Evolutionary conservation across 2,329 filamentous ascomycete species (phyloP), one percentile per base, ranked within the genome.

Genomic region (Endoconidiophora laricicola): DNA sequence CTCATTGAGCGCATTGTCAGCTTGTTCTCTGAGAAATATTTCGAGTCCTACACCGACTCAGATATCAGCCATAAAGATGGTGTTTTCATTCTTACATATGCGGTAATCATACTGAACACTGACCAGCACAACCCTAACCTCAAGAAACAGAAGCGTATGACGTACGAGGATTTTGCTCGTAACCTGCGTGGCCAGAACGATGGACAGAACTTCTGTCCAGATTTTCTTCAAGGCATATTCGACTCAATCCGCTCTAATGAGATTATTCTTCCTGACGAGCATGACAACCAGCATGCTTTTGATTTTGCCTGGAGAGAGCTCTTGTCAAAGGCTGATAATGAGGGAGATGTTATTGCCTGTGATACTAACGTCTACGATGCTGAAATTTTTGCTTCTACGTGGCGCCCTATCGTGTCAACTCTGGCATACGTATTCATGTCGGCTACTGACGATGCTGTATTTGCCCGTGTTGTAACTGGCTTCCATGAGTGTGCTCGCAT

Each of bases 361-460:
- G 76, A 94, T 57, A 94, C 90, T 3, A 96, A 95, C 60, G 79
- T 94, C 38, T 98, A 86, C 63, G 93, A 98, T 63, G 86, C 88
- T 3, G 88, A 98, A 61, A 95, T 98, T 86, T 98, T 98, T 63
- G 80, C 83, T 52, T 83, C 87, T 20, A 95, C 88, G 0, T 98
- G 93, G 91, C 87, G 79, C 61, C 90, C 93, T 0, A 87, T 98
- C 46, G 75, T 98, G 37, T 88, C 91, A 3, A 96, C 93, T 0
- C 69, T 98, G 49, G 93, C 91, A 10, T 98, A 96, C 61, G 91
- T 98, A 3, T 98, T 98, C 68, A 94, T 96, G 82, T 96, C 90
- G 36, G 93, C 93, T 14, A 94, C 87, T 0, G 93, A 98, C 60
- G 91, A 98, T 62, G 74, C 90, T 0, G 91, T 98, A 2, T 98